Conservation (phyloP, 2,329 filamentous ascomycete species). For the Aureobasidium pullulans region DNA sequence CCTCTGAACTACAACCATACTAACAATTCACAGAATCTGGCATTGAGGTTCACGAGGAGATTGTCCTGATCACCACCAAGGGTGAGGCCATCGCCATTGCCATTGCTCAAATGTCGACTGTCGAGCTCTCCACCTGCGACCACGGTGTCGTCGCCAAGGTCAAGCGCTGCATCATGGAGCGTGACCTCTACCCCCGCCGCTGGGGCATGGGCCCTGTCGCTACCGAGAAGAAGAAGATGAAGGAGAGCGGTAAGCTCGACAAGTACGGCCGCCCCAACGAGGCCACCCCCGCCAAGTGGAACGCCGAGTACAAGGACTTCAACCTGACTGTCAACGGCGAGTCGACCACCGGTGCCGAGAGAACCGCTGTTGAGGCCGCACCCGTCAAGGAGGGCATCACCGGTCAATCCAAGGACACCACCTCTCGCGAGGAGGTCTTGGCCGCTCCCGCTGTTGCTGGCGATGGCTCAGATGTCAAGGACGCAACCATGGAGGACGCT, state of each 20-base stretch:
- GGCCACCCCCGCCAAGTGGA: constrained; percentile 89
- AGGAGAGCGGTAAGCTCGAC: constrained; percentile 94
- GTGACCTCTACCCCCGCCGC: constrained; percentile 90
- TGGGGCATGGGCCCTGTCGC: constrained; percentile 95
- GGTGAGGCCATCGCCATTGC: constrained; percentile 95
- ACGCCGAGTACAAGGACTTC: constrained; percentile 85
- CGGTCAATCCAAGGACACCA: constrained; percentile 31
- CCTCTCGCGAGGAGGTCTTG: constrained; percentile 34
- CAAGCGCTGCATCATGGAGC: constrained; percentile 99
- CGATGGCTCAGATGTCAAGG: constrained; percentile 17
- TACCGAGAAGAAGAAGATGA: constrained; percentile 98
- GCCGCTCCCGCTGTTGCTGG: constrained; percentile 30
- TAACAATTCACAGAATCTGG: constrained; percentile 56
- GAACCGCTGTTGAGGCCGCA: constrained; percentile 27
- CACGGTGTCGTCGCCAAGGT: constrained; percentile 98
- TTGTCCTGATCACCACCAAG: constrained; percentile 98
- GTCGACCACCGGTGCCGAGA: constrained; percentile 21
- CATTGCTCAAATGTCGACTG: constrained; percentile 95
- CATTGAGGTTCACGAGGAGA: constrained; percentile 92
- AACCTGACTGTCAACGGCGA: constrained; percentile 40
- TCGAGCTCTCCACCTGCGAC: constrained; percentile 93
- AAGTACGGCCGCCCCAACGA: constrained; percentile 94
- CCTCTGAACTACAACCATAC: constrained; percentile 17
- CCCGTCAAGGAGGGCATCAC: constrained; percentile 29
- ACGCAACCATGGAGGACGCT: constrained; percentile 18